Base-by-base conservation (phyloP, 1,284 basidiomycete genomes). In the Ganoderma lingzhi region DNA sequence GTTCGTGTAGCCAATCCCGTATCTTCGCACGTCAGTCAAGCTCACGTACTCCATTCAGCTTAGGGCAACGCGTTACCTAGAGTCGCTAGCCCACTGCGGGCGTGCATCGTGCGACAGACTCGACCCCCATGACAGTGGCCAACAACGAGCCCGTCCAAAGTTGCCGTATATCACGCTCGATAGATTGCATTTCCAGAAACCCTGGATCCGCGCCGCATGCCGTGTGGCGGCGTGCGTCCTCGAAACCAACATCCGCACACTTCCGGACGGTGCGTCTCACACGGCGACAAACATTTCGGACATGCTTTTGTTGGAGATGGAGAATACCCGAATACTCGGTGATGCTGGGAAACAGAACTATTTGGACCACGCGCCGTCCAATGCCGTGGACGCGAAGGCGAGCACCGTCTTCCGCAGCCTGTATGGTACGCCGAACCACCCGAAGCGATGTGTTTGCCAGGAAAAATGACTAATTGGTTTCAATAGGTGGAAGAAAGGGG, bases 371-470 rank as follows among this genome's bases (percentile, higher is more conserved):
- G 78, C 88, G n/a, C 82, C 84, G 28, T 89, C 87, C 14, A 78
- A 81, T 74, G 88, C 88, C 5, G 88, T 90, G 3, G 90, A 92
- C 79, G 84, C 85, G 17, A 75, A 81, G 28, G 67, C 76, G 0
- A 76, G 78, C 9, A 90, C 88, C 44, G 82, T 79, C 2, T 92
- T 91, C 73, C 80, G 81, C 56, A 88, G 88, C 75, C 75, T 78
- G 32, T 68, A 77, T 70, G 76, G 89, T 89, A 71, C 65, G 83
- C 78, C 58, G 45, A n/a, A 41, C 19, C 58, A 17, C 37, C 65
- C 45, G 56, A n/a, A 17, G n/a, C 19, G 28, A 48, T 39, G 53
- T 48, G 56, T 37, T 23, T 44, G 41, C 23, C 51, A 53, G 53
- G 62, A 41, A 42, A 42, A 39, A 58, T 67, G 48, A 63, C 45